Percentiles rank a stretch among this genome's conserved stretches.
phyloP scores from a whole-genome alignment of 2,329 filamentous ascomycete genomes.

The Cephalotrichum gorgonifer region DNA sequence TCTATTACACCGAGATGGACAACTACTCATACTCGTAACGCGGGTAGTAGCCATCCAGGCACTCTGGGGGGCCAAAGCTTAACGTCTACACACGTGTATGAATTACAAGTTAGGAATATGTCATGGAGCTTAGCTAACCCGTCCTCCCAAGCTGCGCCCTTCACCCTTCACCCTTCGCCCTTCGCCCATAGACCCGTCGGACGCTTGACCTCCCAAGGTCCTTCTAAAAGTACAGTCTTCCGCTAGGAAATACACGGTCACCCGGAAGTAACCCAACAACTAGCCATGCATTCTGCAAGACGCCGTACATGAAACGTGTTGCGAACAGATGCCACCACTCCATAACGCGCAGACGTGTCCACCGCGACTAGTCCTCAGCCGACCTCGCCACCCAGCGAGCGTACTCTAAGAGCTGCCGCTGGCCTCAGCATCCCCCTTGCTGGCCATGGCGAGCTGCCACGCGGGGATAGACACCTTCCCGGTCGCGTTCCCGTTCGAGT shows the following conservation, averaged over 20 bases:
- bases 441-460: constrained; percentile 60
- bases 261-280: neutral
- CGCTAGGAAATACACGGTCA: neutral
- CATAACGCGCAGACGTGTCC: neutral
- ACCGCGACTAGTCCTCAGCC: neutral
- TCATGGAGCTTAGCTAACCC: too few species aligned
- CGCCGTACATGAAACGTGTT: neutral
- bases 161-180: neutral
- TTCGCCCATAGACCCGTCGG: neutral
- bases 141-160: neutral
- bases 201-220: too few species aligned
- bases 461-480: constrained; percentile 63
- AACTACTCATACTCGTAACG: too few species aligned
- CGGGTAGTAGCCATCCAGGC: too few species aligned
- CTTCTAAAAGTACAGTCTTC: neutral
- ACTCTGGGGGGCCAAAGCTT: too few species aligned
- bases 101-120: too few species aligned
- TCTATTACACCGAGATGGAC: too few species aligned
- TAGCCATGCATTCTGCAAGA: neutral
- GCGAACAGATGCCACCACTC: neutral
- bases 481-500: constrained; percentile 24
- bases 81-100: too few species aligned
- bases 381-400: too few species aligned
- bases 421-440: constrained; percentile 13
- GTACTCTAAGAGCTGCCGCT: constrained; percentile 8